Evolutionary conservation across 805 yeast species (phyloP).

Genomic region (Ogataea methylovora): DNA sequence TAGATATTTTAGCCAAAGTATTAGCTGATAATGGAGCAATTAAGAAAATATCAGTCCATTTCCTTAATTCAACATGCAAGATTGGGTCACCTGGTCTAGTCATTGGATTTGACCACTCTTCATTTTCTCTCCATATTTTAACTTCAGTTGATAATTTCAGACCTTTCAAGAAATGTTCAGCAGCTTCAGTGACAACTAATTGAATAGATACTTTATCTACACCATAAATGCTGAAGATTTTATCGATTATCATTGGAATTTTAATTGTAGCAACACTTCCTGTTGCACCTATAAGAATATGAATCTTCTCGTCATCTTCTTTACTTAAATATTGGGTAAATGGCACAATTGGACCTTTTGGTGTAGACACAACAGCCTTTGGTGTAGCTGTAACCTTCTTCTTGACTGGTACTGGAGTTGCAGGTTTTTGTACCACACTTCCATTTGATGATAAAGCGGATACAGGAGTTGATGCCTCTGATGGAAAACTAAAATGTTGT

Average conservation of each 20-base stretch:
- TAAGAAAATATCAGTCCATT: slow-evolving; percentile 54
- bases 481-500: neutral
- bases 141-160: slow-evolving; percentile 55
- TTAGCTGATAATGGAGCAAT: slow-evolving; percentile 55
- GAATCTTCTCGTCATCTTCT: slow-evolving; percentile 79
- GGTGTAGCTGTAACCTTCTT: slow-evolving; percentile 26
- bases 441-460: too few relatives aligned
- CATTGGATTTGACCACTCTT: slow-evolving; percentile 66
- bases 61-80: slow-evolving; percentile 56
- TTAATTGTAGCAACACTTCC: slow-evolving; percentile 97
- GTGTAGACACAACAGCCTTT: slow-evolving; percentile 49
- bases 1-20: slow-evolving; percentile 46
- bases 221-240: slow-evolving; percentile 74
- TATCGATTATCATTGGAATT: slow-evolving; percentile 82
- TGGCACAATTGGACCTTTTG: slow-evolving; percentile 61
- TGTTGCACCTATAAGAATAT: slow-evolving; percentile 84
- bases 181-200: slow-evolving; percentile 75
- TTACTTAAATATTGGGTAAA: slow-evolving; percentile 65
- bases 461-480: slow-evolving; percentile 5
- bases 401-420: slow-evolving; percentile 8
- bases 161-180: slow-evolving; percentile 69
- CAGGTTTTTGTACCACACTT: too few relatives aligned
- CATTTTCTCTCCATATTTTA: slow-evolving; percentile 86
- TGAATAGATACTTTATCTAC: slow-evolving; percentile 71
- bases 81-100: slow-evolving; percentile 91